phyloP scores from a whole-genome alignment of 2,329 filamentous ascomycete species.

The Xylariales sp. region DNA sequence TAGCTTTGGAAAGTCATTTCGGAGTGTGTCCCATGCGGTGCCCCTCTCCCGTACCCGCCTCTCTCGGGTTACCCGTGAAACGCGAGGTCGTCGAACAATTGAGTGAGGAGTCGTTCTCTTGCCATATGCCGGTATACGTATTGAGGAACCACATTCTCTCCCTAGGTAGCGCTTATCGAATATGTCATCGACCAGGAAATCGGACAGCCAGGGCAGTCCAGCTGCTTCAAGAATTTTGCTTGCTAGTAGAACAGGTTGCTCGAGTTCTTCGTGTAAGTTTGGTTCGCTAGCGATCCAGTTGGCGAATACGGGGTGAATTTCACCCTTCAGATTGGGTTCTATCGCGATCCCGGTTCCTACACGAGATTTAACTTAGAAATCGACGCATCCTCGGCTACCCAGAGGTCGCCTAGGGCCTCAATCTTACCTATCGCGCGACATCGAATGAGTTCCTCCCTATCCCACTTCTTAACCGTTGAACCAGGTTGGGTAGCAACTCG shows the following conservation, averaged over 20 bases:
- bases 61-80: slow-evolving; percentile 41
- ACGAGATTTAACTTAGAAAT: neutral
- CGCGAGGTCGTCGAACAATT: slow-evolving; percentile 46
- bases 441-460: slow-evolving; percentile 45
- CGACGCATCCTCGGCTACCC: neutral
- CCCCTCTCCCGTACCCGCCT: slow-evolving; percentile 42
- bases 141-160: slow-evolving; percentile 23
- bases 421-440: slow-evolving; percentile 49
- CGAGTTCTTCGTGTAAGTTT: slow-evolving; percentile 43
- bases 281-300: slow-evolving; percentile 44
- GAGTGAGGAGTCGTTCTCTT: slow-evolving; percentile 35
- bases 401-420: neutral
- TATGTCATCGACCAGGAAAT: slow-evolving; percentile 50
- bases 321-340: slow-evolving; percentile 43
- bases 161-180: slow-evolving; percentile 49
- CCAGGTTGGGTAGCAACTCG: slow-evolving; percentile 42
- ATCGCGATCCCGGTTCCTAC: slow-evolving; percentile 43
- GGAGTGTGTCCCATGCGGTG: slow-evolving; percentile 37
- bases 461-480: slow-evolving; percentile 47
- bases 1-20: slow-evolving; percentile 36
- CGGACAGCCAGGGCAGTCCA: slow-evolving; percentile 51
- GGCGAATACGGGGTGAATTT: slow-evolving; percentile 49
- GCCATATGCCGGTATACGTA: neutral
- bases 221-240: slow-evolving; percentile 47
- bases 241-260: slow-evolving; percentile 50